These are phyloP conservation scores for Oemleria cerasiformis DNA, from an alignment of 306 rosid genomes.

Conservation along the genomic window DNA sequence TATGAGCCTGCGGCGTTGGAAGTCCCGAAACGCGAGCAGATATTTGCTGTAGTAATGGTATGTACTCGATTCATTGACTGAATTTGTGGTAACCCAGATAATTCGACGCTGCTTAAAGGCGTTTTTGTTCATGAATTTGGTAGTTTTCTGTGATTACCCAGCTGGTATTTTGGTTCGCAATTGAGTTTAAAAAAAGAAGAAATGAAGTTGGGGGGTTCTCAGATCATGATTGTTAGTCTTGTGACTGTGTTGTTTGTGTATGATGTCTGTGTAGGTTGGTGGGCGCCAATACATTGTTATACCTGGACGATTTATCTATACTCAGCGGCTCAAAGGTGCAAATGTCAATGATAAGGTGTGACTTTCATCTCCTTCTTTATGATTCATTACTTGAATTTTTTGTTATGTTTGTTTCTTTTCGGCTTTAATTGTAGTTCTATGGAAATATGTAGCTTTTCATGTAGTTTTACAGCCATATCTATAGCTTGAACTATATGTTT, in stretches of 20 bases:
- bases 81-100: not conserved
- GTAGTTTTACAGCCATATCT: not conserved
- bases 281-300: conserved; percentile 86
- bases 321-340: conserved; percentile 87
- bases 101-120: not conserved
- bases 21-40: conserved; percentile 56
- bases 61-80: conserved; percentile 13
- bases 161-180: not conserved
- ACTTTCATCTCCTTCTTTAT: conserved; percentile 8
- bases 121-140: not conserved
- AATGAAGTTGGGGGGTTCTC: not conserved
- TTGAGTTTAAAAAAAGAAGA: not conserved
- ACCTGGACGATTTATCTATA: conserved; percentile 76
- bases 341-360: conserved; percentile 79
- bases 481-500: not conserved
- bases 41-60: conserved; percentile 93
- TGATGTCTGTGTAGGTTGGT: conserved; percentile 55
- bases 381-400: conserved; percentile 20
- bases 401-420: not conserved
- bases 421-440: not conserved
- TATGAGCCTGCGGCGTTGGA: conserved; percentile 15
- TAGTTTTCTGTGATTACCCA: not conserved
- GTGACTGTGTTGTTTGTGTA: not conserved
- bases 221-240: not conserved
- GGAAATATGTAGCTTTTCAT: not conserved